Conservation (phyloP, 2,329 filamentous ascomycete species). For the Colletotrichum tabaci region DNA sequence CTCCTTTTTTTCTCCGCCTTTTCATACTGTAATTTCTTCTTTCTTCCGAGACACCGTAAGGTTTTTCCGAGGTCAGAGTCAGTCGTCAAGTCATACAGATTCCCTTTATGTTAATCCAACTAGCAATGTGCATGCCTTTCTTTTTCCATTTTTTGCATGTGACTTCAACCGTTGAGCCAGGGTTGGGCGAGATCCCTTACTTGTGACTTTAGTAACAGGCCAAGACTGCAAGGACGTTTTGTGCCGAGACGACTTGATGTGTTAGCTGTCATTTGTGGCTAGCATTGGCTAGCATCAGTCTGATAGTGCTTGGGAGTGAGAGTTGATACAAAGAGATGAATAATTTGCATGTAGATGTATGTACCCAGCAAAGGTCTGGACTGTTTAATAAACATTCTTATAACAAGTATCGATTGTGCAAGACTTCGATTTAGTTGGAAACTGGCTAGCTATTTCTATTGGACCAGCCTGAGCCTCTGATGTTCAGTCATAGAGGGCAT, state of each 20-base stretch:
- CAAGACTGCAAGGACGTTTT: conserved; percentile 5
- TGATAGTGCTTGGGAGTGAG: neutral
- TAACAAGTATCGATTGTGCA: neutral
- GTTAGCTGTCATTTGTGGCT: neutral
- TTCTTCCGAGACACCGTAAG: conserved; percentile 44
- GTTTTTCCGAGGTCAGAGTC: conserved; percentile 42
- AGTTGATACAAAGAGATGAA: neutral
- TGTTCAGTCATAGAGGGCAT: neutral
- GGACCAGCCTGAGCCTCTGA: too few relatives aligned
- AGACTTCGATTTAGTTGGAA: too few relatives aligned
- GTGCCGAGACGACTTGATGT: neutral
- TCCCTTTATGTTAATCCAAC: conserved; percentile 40
- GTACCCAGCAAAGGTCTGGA: too few relatives aligned
- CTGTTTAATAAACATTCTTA: neutral
- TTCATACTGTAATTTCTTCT: conserved; percentile 43
- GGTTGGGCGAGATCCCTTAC: neutral
- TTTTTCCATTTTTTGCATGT: conserved; percentile 8
- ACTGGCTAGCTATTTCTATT: too few relatives aligned
- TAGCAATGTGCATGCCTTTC: conserved; percentile 22
- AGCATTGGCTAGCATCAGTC: neutral
- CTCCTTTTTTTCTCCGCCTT: conserved; percentile 29
- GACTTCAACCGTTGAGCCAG: conserved; percentile 29
- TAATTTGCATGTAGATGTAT: too few relatives aligned
- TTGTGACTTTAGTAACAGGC: conserved; percentile 2
- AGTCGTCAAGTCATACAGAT: conserved; percentile 42